A percentile compares a stretch with the other conserved stretches of the same genome.
Evolutionary conservation across 1,284 basidiomycete species (phyloP).

Genomic region (Coniferiporia sulphurascens): DNA sequence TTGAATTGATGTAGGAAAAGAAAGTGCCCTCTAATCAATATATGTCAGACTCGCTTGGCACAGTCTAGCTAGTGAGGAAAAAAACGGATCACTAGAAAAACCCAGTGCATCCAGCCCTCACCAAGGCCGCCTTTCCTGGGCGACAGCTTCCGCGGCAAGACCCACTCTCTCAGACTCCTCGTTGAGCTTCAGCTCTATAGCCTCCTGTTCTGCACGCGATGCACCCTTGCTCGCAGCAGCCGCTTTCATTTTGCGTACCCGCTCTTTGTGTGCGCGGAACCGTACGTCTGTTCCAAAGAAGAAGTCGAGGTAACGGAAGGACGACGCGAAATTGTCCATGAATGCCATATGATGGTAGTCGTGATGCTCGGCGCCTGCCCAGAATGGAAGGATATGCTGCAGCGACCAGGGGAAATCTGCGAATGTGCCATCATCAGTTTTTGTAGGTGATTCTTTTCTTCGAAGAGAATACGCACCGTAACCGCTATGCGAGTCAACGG

Average conservation of each 20-base stretch:
- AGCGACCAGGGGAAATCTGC: constrained; percentile 95
- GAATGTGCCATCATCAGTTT: neutral
- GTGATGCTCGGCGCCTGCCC: constrained; percentile 98
- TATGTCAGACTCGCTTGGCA: too few species aligned
- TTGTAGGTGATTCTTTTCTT: neutral
- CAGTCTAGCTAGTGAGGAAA: too few species aligned
- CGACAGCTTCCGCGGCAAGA: constrained; percentile 61
- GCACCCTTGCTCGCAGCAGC: constrained; percentile 29
- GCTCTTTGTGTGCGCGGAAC: constrained; percentile 73
- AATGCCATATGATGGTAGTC: constrained; percentile 95
- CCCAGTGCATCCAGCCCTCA: neutral
- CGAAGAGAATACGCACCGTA: constrained; percentile 56
- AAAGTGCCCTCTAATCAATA: too few species aligned
- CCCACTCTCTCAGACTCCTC: constrained; percentile 70
- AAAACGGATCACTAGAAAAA: too few species aligned
- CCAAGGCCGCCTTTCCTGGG: constrained; percentile 29
- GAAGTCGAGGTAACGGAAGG: constrained; percentile 90
- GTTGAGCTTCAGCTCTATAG: constrained; percentile 54
- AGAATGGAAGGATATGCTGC: constrained; percentile 92
- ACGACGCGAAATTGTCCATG: constrained; percentile 86
- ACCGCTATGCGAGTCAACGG: constrained; percentile 95
- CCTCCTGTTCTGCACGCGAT: constrained; percentile 46
- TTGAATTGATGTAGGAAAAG: too few species aligned
- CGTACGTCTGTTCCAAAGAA: constrained; percentile 83
- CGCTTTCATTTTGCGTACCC: constrained; percentile 49